Percentiles rank a stretch among this genome's conserved stretches.
These are phyloP conservation scores for Bonia amplexicaulis DNA, from an alignment of 176 grass and related monocot species.

Conservation along the genomic window DNA sequence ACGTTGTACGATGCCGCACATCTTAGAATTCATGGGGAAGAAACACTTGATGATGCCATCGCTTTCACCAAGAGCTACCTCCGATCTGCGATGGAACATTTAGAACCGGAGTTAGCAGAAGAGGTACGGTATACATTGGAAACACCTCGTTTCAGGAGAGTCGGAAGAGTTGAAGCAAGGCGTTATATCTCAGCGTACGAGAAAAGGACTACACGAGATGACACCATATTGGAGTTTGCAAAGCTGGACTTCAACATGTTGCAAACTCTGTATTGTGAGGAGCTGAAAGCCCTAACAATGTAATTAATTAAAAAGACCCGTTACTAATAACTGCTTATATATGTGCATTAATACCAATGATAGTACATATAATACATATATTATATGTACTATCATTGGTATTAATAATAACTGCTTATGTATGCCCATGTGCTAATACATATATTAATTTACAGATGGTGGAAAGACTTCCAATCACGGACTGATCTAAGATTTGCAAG, in stretches of 20 bases:
- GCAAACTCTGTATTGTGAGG: slow-evolving; percentile 34
- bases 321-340: background rate
- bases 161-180: slow-evolving; percentile 28
- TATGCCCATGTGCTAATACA: background rate
- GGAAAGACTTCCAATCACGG: slow-evolving; percentile 20
- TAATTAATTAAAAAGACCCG: slow-evolving; percentile 10
- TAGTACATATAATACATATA: no score
- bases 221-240: slow-evolving; percentile 26
- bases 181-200: slow-evolving; percentile 32
- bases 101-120: background rate
- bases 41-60: slow-evolving; percentile 23
- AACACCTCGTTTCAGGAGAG: slow-evolving; percentile 25
- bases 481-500: slow-evolving; percentile 11
- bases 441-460: slow-evolving; percentile 33
- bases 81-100: background rate
- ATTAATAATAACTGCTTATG: background rate
- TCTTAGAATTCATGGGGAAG: slow-evolving; percentile 24
- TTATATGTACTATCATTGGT: no score
- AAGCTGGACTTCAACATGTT: slow-evolving; percentile 45
- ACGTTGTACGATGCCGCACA: slow-evolving; percentile 40
- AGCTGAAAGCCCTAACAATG: slow-evolving; percentile 22
- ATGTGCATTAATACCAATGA: no score
- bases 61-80: background rate
- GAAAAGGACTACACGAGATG: background rate
- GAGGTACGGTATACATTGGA: slow-evolving; percentile 22